Percentiles rank a stretch among this genome's conserved stretches.
These are phyloP conservation scores for Trichosporon coremiiforme DNA, from an alignment of 1,284 basidiomycete species.

Conservation along the genomic window DNA sequence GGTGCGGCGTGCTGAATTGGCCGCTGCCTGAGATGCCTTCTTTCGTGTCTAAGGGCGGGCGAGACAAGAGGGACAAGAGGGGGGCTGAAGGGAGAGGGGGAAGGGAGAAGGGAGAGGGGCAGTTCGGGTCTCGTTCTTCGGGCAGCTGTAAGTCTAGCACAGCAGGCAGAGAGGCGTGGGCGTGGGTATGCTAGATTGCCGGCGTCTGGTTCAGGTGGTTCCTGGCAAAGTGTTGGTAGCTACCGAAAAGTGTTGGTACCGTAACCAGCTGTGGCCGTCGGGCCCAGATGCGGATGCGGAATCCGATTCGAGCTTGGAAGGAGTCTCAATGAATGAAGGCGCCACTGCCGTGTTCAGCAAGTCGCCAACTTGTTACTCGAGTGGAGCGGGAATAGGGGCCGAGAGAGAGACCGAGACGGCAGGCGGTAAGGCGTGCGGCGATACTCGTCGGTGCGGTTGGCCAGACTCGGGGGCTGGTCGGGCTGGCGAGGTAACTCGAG, in stretches of 20 bases:
- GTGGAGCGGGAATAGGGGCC: background rate
- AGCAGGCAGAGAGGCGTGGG: background rate
- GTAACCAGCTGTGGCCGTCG: background rate
- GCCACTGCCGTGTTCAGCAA: background rate
- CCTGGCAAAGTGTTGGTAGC: background rate
- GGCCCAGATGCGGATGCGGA: slow-evolving; percentile 9
- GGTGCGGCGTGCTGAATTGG: slow-evolving; percentile 4
- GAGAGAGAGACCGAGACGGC: background rate
- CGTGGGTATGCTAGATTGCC: background rate
- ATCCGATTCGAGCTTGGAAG: background rate
- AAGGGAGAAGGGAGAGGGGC: too few relatives aligned
- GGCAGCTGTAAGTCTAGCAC: too few relatives aligned
- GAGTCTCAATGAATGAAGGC: background rate
- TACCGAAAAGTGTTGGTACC: too few relatives aligned
- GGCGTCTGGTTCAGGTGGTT: background rate
- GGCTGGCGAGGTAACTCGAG: background rate
- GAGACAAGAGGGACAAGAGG: too few relatives aligned
- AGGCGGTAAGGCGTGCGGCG: background rate
- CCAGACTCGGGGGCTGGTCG: background rate
- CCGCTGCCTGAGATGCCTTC: too few relatives aligned
- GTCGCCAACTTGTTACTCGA: background rate
- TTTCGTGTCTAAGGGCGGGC: background rate
- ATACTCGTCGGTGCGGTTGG: background rate
- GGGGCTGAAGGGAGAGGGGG: too few relatives aligned
- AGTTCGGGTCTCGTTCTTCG: too few relatives aligned